Conservation (phyloP, 2,329 filamentous ascomycete genomes). For the Tolypocladium ophioglossoides region DNA sequence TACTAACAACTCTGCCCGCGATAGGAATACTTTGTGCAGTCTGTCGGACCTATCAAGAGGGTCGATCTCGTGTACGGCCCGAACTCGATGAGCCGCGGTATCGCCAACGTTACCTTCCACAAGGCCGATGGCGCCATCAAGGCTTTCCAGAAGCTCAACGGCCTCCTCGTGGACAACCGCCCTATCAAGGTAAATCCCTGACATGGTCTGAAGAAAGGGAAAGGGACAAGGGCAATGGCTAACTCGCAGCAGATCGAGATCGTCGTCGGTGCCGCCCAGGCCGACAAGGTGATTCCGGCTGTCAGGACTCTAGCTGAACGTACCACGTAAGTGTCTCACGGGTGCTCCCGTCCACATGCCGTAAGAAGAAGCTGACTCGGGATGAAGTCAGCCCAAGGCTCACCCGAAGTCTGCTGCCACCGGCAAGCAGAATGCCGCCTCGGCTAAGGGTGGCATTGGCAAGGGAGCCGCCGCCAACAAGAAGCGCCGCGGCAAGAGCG, state of each 20-base stretch:
- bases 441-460: conserved; percentile 28
- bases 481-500: conserved; percentile 46
- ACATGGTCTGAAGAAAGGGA: neutral
- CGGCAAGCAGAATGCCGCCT: conserved; percentile 53
- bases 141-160: conserved; percentile 76
- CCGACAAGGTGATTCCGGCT: conserved; percentile 54
- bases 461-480: conserved; percentile 39
- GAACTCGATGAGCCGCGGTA: conserved; percentile 81
- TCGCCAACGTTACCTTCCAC: conserved; percentile 79
- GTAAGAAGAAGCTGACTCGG: conserved; percentile 1
- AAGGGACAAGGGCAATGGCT: conserved; percentile 5
- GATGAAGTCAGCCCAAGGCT: conserved; percentile 20
- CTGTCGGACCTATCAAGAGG: conserved; percentile 82
- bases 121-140: conserved; percentile 73
- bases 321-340: conserved; percentile 45
- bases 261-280: conserved; percentile 66
- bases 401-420: conserved; percentile 74
- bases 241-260: conserved; percentile 64
- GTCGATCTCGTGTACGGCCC: conserved; percentile 89
- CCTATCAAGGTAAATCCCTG: conserved; percentile 64
- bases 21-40: conserved; percentile 93
- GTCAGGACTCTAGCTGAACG: conserved; percentile 72
- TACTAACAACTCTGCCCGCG: conserved; percentile 55
- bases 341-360: neutral
- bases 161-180: conserved; percentile 77